phyloP scores from a whole-genome alignment of 2,329 filamentous ascomycete species.

The Aspergillus ibericus region DNA sequence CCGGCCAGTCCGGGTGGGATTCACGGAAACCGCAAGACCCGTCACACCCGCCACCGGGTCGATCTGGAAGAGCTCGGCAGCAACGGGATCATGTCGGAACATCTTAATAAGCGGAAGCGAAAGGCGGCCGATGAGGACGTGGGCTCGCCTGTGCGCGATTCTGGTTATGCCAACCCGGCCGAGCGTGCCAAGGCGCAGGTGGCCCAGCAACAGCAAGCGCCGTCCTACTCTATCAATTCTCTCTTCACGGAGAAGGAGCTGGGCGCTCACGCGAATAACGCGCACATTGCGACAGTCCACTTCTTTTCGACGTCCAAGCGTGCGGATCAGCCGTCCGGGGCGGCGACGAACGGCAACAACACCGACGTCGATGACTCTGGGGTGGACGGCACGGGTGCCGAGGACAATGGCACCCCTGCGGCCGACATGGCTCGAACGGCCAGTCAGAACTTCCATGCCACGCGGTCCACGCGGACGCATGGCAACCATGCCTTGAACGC shows the following conservation, averaged over 20 bases:
- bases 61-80: slow-evolving; percentile 55
- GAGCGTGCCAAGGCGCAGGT: slow-evolving; percentile 56
- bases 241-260: slow-evolving; percentile 69
- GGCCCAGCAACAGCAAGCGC: slow-evolving; percentile 58
- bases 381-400: slow-evolving; percentile 39
- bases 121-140: slow-evolving; percentile 60
- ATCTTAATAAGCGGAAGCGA: slow-evolving; percentile 58
- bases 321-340: slow-evolving; percentile 41
- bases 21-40: slow-evolving; percentile 62
- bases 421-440: slow-evolving; percentile 62
- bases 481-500: slow-evolving; percentile 55
- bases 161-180: slow-evolving; percentile 44
- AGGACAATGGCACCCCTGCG: slow-evolving; percentile 45
- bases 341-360: slow-evolving; percentile 41
- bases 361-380: slow-evolving; percentile 43
- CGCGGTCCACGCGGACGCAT: slow-evolving; percentile 53
- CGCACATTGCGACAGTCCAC: slow-evolving; percentile 58
- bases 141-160: slow-evolving; percentile 57
- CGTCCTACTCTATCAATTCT: slow-evolving; percentile 62
- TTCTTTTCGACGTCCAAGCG: slow-evolving; percentile 59
- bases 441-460: slow-evolving; percentile 58
- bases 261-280: slow-evolving; percentile 60
- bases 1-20: slow-evolving; percentile 63
- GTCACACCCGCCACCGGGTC: slow-evolving; percentile 60
- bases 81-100: slow-evolving; percentile 48